Conservation (phyloP, 345 rosid species). For the Reutealis trisperma region DNA sequence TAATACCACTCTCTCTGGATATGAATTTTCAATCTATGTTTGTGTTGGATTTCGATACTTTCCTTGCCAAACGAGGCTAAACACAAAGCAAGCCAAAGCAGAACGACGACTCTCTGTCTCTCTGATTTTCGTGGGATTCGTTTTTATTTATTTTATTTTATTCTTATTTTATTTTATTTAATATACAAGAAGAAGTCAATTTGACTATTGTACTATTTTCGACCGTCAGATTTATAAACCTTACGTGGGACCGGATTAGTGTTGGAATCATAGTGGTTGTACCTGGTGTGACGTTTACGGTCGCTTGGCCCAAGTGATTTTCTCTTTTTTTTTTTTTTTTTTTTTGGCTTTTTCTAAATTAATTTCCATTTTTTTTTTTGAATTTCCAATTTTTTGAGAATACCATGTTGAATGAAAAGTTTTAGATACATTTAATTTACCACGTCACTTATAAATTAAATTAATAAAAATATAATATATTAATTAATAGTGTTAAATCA, state of each 20-base stretch:
- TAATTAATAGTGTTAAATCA: too few relatives aligned
- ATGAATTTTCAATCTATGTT: background rate
- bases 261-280: background rate
- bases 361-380: too few relatives aligned
- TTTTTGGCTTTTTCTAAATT: too few relatives aligned
- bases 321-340: too few relatives aligned
- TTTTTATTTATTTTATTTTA: background rate
- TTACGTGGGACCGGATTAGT: background rate
- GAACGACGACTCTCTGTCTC: background rate
- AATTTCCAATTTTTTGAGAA: too few relatives aligned
- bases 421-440: too few relatives aligned
- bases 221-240: background rate
- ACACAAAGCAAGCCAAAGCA: background rate
- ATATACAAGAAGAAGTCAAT: background rate
- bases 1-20: background rate
- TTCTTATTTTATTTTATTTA: background rate
- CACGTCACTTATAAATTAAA: too few relatives aligned
- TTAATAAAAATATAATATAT: too few relatives aligned
- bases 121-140: background rate
- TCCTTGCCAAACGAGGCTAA: slow-evolving; percentile 10
- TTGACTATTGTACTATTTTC: background rate
- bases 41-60: background rate
- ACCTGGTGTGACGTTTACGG: background rate
- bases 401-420: too few relatives aligned
- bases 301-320: background rate